Base-by-base conservation (phyloP, 179 eudicot species). In the Spinacia oleracea region DNA sequence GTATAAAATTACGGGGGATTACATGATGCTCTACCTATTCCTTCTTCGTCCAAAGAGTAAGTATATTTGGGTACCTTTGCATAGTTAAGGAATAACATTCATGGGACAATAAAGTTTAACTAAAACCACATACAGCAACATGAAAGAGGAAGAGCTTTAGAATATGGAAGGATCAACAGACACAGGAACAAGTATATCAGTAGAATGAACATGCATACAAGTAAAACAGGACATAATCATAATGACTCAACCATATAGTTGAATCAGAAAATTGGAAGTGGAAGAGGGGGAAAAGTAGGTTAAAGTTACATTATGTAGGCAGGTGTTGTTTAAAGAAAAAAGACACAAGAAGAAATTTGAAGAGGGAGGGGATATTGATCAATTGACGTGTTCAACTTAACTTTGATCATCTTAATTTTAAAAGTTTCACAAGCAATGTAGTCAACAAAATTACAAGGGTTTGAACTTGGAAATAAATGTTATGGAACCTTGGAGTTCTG, bases 51-150 rank as follows among this genome's bases (percentile, higher is more conserved):
- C 46, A 96, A 84, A 76, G 97, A 89, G 77, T 63, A 77, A 76
- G 92, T 87, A 85, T 89, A 93, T 79, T 96, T 98, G 38, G 98
- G 97, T 76, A 93, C 93, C 99, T 96, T 81, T 77, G 74, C 35
- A 81, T 64, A 53, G 79, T 91, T 82, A 89, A 89, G 89, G 89
- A 94, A 76, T 74, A 81, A 81, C 75, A 80, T 60, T 34, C 29
- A 59, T 45, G 10, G 56, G 27, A 12, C 40, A 21, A 5, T 35
- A 15, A 58, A 50, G 9, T 43, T 15, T 32, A 27, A 74, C 31
- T 43, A 12, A 23, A 40, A 59, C 6, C 34, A 55, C 23, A 46
- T 25, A 21, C 18, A 72, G 63, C 45, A 72, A 62, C 59, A 38
- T 40, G 34, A 65, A 59, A 67, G 27, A 56, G 38, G 31, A 38